phyloP scores from a whole-genome alignment of 495 filamentous ascomycete species.

The Aspergillus ellipticus region DNA sequence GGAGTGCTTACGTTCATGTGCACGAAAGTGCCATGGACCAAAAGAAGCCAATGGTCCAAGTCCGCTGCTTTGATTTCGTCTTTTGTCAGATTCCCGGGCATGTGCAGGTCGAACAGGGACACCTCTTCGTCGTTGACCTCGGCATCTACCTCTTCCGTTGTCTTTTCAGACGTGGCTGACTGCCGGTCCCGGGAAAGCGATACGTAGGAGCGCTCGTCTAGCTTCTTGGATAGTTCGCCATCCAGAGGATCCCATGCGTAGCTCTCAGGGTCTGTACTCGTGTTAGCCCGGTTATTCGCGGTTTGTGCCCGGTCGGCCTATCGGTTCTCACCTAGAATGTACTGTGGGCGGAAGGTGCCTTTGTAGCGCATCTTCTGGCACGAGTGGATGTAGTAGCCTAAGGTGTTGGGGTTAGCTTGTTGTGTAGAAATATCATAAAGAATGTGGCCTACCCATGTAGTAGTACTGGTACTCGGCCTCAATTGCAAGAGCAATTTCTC shows the following conservation, averaged over 20 bases:
- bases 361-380: conserved; percentile 89
- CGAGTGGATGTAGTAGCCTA: conserved; percentile 67
- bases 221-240: conserved; percentile 56
- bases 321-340: conserved; percentile 58
- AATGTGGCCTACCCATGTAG: conserved; percentile 59
- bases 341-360: conserved; percentile 76
- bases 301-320: too few relatives aligned
- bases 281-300: background rate
- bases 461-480: conserved; percentile 73
- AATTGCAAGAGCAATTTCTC: conserved; percentile 74
- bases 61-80: conserved; percentile 59
- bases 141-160: conserved; percentile 25
- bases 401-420: background rate
- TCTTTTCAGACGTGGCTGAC: conserved; percentile 3
- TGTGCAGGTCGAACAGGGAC: conserved; percentile 64
- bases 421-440: background rate
- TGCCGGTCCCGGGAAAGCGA: conserved; percentile 55
- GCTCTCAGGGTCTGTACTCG: conserved; percentile 62
- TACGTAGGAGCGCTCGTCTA: conserved; percentile 66
- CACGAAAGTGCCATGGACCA: conserved; percentile 39
- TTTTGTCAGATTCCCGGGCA: conserved; percentile 73
- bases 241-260: conserved; percentile 73
- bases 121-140: conserved; percentile 38
- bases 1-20: conserved; percentile 38
- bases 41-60: conserved; percentile 55